Evolutionary conservation across 2,329 filamentous ascomycete genomes (phyloP).

Genomic region (Cadophora sp.): DNA sequence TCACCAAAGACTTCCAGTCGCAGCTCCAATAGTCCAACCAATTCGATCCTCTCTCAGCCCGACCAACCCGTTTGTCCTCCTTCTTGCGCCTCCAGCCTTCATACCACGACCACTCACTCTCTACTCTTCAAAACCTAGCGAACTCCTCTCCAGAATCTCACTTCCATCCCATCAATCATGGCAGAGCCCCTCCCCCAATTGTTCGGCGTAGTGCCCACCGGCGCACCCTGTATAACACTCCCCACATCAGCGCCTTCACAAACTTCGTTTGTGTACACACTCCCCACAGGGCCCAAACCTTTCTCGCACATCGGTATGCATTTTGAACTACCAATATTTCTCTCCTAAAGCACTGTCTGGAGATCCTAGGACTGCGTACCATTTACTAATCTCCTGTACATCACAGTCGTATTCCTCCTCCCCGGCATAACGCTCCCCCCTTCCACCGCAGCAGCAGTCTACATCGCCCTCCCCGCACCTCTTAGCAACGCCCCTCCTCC

Average conservation of each 20-base stretch:
- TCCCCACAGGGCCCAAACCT: conserved; percentile 51
- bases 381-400: too few relatives aligned
- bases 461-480: conserved; percentile 69
- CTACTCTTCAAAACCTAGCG: too few relatives aligned
- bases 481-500: neutral
- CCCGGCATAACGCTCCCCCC: conserved; percentile 75
- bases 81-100: neutral
- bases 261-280: conserved; percentile 62
- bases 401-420: conserved; percentile 76
- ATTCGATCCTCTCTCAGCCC: neutral
- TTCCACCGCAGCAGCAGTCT: conserved; percentile 85
- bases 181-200: conserved; percentile 36
- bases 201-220: conserved; percentile 54
- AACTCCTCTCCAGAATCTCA: neutral
- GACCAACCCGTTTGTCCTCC: neutral
- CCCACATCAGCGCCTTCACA: conserved; percentile 60
- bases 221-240: conserved; percentile 61
- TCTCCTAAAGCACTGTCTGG: too few relatives aligned
- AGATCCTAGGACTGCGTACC: neutral
- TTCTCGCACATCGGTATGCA: conserved; percentile 75
- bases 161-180: conserved; percentile 16
- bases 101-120: neutral
- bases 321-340: too few relatives aligned
- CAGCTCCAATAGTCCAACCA: neutral
- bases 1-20: too few relatives aligned